Evolutionary conservation across 2,329 filamentous ascomycete species (phyloP), one percentile per base, ranked within the genome.

Genomic region (Parastagonospora avenae): DNA sequence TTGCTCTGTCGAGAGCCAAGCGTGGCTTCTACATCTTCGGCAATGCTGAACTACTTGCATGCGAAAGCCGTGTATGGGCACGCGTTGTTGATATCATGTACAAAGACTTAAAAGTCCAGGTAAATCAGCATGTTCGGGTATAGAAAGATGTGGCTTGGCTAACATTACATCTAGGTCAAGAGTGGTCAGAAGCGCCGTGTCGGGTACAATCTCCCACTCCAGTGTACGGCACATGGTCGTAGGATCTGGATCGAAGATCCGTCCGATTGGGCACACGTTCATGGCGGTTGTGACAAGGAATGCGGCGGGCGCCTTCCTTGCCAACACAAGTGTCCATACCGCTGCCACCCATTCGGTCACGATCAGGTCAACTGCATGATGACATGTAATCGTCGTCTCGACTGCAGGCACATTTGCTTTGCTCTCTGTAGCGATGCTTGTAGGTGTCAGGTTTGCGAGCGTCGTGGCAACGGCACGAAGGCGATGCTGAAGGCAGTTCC

Each of bases 21-120:
- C 80, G 86, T 5, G 91, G 91, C 0, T 85, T 96, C 52, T 96
- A 92, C 71, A 80, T 96, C 33, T 96, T 96, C 66, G 92, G 92
- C 1, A 91, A 96, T 62, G 82, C 82, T 10, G 62, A 80, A 8
- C 83, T 84, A 6, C 60, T 83, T 0, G 79, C 79, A 1, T 66
- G 69, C 11, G 60, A 70, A 0, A 80, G 78, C 54, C 68, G 66
- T 1, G 76, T 83, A 4, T 88, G 84, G 84, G 74, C 69, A 36
- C 68, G 78, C 19, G 76, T 86, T 12, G 66, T 77, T 2, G 67
- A 74, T 2, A 76, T 79, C 1, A 80, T 88, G 64, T 63, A 66
- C 43, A 76, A 16, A 28, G 36, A 79, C 35, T 59, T 62, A 0
- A 76, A 78, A 36, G 54, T 63, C 19, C 19, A 24, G 19, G 19